Evolutionary conservation across 108 stramenopile species (phyloP).

Genomic region (Cyclotella sp.): DNA sequence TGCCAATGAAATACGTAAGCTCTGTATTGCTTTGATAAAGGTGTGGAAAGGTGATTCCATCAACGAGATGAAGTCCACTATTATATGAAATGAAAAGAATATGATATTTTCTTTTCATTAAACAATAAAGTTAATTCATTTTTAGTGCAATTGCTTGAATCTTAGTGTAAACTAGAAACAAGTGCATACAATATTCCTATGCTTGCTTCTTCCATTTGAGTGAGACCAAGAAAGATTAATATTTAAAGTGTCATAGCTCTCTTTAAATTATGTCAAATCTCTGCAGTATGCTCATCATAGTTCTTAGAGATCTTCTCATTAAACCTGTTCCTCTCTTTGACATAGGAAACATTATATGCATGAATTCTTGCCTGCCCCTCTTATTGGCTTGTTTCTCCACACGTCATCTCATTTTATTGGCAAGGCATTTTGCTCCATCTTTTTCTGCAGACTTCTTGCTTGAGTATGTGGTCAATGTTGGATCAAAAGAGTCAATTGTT

Average conservation of each 20-base stretch:
- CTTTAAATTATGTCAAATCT: slow-evolving; percentile 92
- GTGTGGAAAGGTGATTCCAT: not conserved
- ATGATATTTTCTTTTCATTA: not conserved
- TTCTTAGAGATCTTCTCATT: slow-evolving; percentile 89
- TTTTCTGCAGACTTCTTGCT: slow-evolving; percentile 48
- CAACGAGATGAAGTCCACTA: not conserved
- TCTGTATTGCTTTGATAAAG: not conserved
- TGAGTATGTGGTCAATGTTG: slow-evolving; percentile 39
- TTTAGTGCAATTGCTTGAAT: too few species aligned
- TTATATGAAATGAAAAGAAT: not conserved
- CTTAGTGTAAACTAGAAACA: too few species aligned
- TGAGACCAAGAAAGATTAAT: not conserved
- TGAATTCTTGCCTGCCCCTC: slow-evolving; percentile 73
- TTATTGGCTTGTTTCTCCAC: slow-evolving; percentile 70
- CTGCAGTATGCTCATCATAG: slow-evolving; percentile 83
- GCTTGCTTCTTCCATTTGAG: not conserved
- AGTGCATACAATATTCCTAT: too few species aligned
- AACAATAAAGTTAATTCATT: too few species aligned
- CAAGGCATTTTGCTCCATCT: slow-evolving; percentile 79
- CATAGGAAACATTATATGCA: slow-evolving; percentile 79
- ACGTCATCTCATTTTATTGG: slow-evolving; percentile 81
- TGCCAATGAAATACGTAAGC: slow-evolving; percentile 32
- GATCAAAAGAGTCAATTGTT: slow-evolving; percentile 63
- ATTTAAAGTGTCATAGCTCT: slow-evolving; percentile 87
- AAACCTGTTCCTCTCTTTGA: slow-evolving; percentile 92